Evolutionary conservation across 2,329 filamentous ascomycete species (phyloP), one percentile per base, ranked within the genome.

Genomic region (Paradendryphiella salina): DNA sequence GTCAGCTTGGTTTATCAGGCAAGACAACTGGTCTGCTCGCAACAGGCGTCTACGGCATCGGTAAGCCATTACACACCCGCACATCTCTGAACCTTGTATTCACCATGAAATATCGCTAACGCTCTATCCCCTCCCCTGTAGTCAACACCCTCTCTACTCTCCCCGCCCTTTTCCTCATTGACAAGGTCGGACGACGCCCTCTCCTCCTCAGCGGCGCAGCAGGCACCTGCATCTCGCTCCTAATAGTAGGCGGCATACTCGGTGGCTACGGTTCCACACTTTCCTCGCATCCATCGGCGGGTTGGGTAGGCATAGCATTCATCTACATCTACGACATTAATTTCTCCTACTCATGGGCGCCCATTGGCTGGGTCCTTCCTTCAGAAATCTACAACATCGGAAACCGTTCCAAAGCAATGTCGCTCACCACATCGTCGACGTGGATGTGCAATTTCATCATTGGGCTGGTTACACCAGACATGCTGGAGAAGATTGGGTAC

Each of bases 361-460:
- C 87, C 1, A 86, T 84, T 61, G 81, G 84, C 0, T 90, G 88
- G 87, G 87, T 89, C 43, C 79, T 90, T 34, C 80, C 89, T 0
- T 82, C 85, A 1, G 87, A 90, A 72, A 83, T 91, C 23, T 91
- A 85, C 83, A 87, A 87, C 0, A 72, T 89, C 6, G 85, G 82
- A 49, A 84, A 83, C n/a, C 80, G 62, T 15, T 81, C 87, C 0
- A 88, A 89, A 51, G 88, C 87, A 40, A 85, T 88, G 15, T 80
- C 86, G 0, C 75, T 91, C 0, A 86, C 85, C 5, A 85, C 85
- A 10, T 70, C 65, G 54, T 90, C 87, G 71, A 95, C 94, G 82
- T 95, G 90, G 90, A 82, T 93, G 60, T 92, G 88, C 87, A 93
- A 90, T 37, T 70, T 64, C 35, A 57, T 70, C 35, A 91, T 95